These are phyloP conservation scores for Heterobasidion annosum DNA, from an alignment of 1,284 basidiomycete species.

Conservation along the genomic window DNA sequence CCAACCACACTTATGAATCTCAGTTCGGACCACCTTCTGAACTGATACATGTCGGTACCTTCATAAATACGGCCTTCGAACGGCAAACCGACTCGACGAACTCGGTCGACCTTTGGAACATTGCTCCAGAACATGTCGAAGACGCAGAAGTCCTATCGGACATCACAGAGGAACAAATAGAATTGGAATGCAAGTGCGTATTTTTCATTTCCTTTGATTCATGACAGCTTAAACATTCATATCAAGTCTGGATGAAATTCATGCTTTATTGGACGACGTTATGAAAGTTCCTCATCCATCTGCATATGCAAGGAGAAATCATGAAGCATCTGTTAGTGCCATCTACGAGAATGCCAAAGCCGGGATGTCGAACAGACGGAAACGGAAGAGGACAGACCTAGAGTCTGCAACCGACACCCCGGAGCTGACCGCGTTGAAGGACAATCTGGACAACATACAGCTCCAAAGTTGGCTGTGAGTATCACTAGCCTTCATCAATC, in stretches of 20 bases:
- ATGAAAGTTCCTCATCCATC: constrained; percentile 51
- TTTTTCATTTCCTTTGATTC: neutral
- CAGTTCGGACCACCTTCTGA: constrained; percentile 24
- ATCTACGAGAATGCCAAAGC: constrained; percentile 34
- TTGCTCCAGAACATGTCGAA: neutral
- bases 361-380: constrained; percentile 27
- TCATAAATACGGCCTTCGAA: constrained; percentile 15
- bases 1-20: constrained; percentile 17
- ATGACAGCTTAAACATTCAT: too few relatives aligned
- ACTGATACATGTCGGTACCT: constrained; percentile 15
- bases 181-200: constrained; percentile 23
- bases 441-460: constrained; percentile 35
- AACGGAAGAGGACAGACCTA: constrained; percentile 29
- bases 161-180: constrained; percentile 12
- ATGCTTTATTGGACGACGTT: constrained; percentile 31
- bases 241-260: constrained; percentile 47
- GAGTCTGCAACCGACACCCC: constrained; percentile 22
- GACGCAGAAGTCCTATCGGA: neutral
- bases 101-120: neutral
- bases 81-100: neutral
- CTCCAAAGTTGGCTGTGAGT: constrained; percentile 55
- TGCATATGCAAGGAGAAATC: constrained; percentile 42
- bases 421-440: constrained; percentile 37
- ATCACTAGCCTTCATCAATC: neutral
- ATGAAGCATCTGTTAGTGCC: constrained; percentile 37